Evolutionary conservation across 2,329 filamentous ascomycete genomes (phyloP), one percentile per base, ranked within the genome.

Genomic region (Talaromyces verruculosus): DNA sequence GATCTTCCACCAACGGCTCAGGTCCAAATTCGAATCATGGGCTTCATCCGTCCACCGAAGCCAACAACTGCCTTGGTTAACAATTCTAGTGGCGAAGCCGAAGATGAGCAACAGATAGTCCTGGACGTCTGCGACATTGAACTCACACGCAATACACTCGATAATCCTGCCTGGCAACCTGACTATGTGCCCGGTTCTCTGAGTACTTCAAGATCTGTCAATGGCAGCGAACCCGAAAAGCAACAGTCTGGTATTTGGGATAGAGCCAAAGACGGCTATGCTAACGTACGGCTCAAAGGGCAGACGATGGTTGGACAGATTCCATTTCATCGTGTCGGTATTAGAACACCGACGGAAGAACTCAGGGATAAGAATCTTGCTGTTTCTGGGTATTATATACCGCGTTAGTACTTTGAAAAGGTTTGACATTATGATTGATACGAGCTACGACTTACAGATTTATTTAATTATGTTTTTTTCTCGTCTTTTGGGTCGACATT

Each of bases 11-110:
- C 63, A 19, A 19, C 45, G 28, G 57, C 69, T 19, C 61, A 25
- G 22, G 17, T 60, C 1, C 83, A 87, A 70, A 76, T 91, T 1
- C 74, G 87, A 1, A 72, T 89, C 3, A 86, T 91, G 85, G 88
- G 85, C 0, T 88, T 85, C 41, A 68, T 69, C 47, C 69, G 67
- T 10, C 67, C 68, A 10, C 63, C 67, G 15, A 25, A 64, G 7
- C 69, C 71, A 51, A 64, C 2, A 67, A 68, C 7, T 66, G 37
- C 6, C 69, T 61, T 3, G 37, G 35, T 28, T 28, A n/a, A 25
- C 28, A 30, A 33, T 13, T 13, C 22, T 13, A 45, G 39, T 45
- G 35, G 15, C 76, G 28, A 77, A 74, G 57, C 73, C 6, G 72
- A 73, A 0, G 71, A 70, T 5, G 73, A 80, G 71, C 69, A 79